Percentiles rank a stretch among this genome's conserved stretches.
These are phyloP conservation scores for Delphinella strobiligena DNA, from an alignment of 2,329 filamentous ascomycete genomes.

Conservation along the genomic window DNA sequence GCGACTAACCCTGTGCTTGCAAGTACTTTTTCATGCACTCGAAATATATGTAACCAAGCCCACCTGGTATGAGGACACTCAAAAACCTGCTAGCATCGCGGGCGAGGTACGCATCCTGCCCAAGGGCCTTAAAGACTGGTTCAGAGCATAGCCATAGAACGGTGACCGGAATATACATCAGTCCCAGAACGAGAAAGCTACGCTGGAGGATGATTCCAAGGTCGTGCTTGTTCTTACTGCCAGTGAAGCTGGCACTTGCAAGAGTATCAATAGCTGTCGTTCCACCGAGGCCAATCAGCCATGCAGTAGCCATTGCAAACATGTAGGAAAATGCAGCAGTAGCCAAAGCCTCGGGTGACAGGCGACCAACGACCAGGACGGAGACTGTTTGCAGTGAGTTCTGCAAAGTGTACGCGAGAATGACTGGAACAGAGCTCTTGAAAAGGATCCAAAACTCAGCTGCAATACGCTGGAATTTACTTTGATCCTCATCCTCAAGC, in stretches of 20 bases:
- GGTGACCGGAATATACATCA: conserved; percentile 62
- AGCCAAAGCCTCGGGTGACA: conserved; percentile 68
- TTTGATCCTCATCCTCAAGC: conserved; percentile 22
- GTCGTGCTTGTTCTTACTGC: conserved; percentile 64
- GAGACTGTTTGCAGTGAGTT: conserved; percentile 77
- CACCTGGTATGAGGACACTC: conserved; percentile 63
- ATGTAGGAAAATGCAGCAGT: conserved; percentile 83
- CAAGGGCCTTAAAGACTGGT: conserved; percentile 59
- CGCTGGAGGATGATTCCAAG: conserved; percentile 69
- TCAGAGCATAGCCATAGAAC: conserved; percentile 66
- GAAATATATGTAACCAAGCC: conserved; percentile 78
- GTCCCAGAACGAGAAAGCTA: conserved; percentile 57
- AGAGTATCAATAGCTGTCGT: conserved; percentile 79
- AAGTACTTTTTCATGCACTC: conserved; percentile 58
- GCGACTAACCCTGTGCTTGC: conserved; percentile 41
- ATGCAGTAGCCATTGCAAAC: conserved; percentile 83
- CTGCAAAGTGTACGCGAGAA: conserved; percentile 73
- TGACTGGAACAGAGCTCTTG: conserved; percentile 62
- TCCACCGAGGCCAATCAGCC: conserved; percentile 75
- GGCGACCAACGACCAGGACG: conserved; percentile 66
- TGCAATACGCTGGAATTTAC: conserved; percentile 26
- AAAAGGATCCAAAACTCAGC: conserved; percentile 57
- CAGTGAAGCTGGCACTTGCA: conserved; percentile 71
- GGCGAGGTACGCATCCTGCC: conserved; percentile 68
- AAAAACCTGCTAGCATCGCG: conserved; percentile 62